Evolutionary conservation across 192 early-diverging fungal genomes (phyloP), one percentile per base, ranked within the genome.

Genomic region (Entophlyctis helioformis): DNA sequence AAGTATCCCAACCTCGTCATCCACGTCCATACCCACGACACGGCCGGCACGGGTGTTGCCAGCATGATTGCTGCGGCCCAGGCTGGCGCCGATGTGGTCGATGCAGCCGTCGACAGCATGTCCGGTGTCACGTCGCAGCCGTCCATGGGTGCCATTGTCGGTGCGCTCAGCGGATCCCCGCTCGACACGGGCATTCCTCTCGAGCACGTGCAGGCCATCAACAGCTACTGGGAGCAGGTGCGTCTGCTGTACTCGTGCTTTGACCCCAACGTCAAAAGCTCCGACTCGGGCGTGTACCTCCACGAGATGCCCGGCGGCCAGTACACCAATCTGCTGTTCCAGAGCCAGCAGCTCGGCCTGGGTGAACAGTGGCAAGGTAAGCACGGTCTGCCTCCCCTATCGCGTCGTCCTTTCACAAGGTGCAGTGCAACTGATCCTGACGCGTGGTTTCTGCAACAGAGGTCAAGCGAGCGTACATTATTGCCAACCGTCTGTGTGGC

Each of bases 301-400:
- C 89, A 92, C 60, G 93, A 96, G 72, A 93, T 96, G 93, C 90
- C 89, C 39, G 89, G 92, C 48, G 70, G 93, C 23, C 93, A 97
- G 67, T 97, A 97, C 75, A 97, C 93, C 39, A 97, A 97, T 69
- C 64, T 97, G 36, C 80, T 95, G 73, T 97, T 97, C 84, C 93
- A 97, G 66, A 81, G 87, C 26, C 85, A 92, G 60, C 86, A 89
- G 54, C 72, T 95, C 15, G 93, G 93, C 7, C 72, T 97, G 12
- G 93, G 93, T 39, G 76, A 86, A 25, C 78, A 81, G 49, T 97
- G 93, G 93, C 82, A 87, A 54, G 48, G 48, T 55, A 29, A 25
- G 36, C 46, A 1, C 20, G 33, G 46, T 37, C 16, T 33, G 21
- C 18, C 31, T 20, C n/a, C n/a, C n/a, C n/a, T n/a, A n/a, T n/a